Conservation (phyloP, 768 basidiomycete species). For the Termitomyces sp. region DNA sequence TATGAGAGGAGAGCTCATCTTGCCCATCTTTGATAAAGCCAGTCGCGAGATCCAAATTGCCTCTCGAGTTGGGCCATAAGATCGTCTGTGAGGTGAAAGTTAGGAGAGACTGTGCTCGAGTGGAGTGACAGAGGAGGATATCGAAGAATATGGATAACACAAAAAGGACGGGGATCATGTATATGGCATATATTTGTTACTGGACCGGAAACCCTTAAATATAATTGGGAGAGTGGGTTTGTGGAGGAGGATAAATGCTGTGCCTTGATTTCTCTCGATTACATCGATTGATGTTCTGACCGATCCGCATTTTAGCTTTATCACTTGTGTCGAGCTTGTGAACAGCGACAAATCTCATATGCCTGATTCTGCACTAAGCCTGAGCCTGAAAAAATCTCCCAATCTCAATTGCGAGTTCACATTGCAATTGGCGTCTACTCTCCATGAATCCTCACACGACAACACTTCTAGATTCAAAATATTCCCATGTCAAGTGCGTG, state of each 20-base stretch:
- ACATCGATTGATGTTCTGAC: neutral
- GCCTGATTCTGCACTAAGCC: neutral
- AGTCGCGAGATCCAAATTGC: conserved; percentile 4
- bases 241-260: neutral
- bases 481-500: neutral
- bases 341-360: neutral
- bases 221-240: neutral
- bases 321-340: neutral
- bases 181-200: conserved; percentile 11
- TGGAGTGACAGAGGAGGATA: neutral
- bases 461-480: neutral
- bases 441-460: neutral
- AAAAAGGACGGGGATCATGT: conserved; percentile 7
- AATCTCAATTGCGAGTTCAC: neutral
- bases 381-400: neutral
- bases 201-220: neutral
- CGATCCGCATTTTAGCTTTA: too few relatives aligned
- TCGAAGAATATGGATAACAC: conserved; percentile 1
- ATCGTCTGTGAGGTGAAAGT: conserved; percentile 12
- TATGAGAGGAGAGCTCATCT: neutral
- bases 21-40: neutral
- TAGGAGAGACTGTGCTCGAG: conserved; percentile 4
- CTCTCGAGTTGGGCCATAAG: conserved; percentile 6
- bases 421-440: neutral
- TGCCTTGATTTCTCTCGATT: neutral